These are phyloP conservation scores for Verbascum thapsus DNA, from an alignment of 257 asterid genomes.

Conservation along the genomic window DNA sequence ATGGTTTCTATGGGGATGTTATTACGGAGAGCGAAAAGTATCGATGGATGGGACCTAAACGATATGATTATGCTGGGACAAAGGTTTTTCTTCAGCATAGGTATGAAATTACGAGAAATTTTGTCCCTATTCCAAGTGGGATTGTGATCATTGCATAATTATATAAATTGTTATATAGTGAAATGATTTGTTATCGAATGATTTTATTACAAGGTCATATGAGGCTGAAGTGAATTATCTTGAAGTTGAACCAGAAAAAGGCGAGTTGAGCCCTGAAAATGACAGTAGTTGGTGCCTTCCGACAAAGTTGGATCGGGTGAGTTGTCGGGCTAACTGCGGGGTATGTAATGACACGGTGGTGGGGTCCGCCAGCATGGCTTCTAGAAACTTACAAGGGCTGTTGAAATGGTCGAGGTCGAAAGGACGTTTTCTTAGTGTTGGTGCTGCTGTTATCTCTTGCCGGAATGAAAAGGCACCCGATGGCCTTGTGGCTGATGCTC, in stretches of 20 bases:
- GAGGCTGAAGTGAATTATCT: conserved; percentile 91
- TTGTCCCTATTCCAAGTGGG: no score
- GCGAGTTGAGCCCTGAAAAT: conserved; percentile 37
- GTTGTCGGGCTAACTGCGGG: conserved; percentile 74
- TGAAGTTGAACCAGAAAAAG: conserved; percentile 61
- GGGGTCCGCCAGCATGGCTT: conserved; percentile 36
- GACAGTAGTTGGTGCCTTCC: conserved; percentile 54
- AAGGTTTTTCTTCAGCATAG: conserved; percentile 95
- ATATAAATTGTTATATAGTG: no score
- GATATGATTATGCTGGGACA: conserved; percentile 97
- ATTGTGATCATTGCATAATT: no score
- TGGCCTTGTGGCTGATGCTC: conserved; percentile 97
- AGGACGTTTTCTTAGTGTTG: conserved; percentile 83
- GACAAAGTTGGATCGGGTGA: conserved; percentile 43
- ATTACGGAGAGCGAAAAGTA: conserved; percentile 91
- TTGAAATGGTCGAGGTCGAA: conserved; percentile 71
- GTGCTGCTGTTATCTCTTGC: conserved; percentile 96
- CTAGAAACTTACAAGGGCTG: no score
- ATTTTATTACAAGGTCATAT: conserved; percentile 59
- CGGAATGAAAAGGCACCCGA: conserved; percentile 94
- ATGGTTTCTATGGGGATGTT: conserved; percentile 98
- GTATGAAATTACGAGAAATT: no score
- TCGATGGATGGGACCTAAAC: conserved; percentile 98
- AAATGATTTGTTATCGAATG: no score
- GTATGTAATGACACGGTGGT: conserved; percentile 52